Percentiles rank a stretch among this genome's conserved stretches.
Evolutionary conservation across 306 rosid genomes (phyloP).

Genomic region (Oemleria cerasiformis): DNA sequence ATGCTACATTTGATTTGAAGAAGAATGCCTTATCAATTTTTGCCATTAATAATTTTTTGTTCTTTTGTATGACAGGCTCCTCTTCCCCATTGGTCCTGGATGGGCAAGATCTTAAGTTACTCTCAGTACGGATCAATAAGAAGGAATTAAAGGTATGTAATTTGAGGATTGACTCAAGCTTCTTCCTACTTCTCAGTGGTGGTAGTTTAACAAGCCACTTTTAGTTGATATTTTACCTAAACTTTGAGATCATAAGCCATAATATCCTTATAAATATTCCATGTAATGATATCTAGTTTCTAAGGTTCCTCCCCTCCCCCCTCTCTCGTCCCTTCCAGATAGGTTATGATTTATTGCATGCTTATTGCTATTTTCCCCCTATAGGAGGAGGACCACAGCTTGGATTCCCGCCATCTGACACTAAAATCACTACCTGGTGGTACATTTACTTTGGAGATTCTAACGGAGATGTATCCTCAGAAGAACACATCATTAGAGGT

Average conservation of each 20-base stretch:
- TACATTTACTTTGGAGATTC: slow-evolving; percentile 69
- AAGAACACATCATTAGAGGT: slow-evolving; percentile 95
- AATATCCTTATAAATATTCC: neutral
- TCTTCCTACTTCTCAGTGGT: neutral
- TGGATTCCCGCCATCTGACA: slow-evolving; percentile 74
- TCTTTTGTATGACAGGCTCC: slow-evolving; percentile 44
- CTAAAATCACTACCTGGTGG: slow-evolving; percentile 68
- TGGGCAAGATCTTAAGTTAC: slow-evolving; percentile 66
- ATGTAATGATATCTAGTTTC: neutral
- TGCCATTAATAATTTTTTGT: neutral
- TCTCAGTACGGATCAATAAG: slow-evolving; percentile 60
- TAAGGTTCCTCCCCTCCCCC: neutral
- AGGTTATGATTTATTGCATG: neutral
- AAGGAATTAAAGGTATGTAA: slow-evolving; percentile 65
- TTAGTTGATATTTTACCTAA: neutral
- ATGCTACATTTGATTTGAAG: neutral
- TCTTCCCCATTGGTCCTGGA: slow-evolving; percentile 67
- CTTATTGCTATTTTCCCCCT: slow-evolving; percentile 14
- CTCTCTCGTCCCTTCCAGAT: neutral
- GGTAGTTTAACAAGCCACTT: neutral
- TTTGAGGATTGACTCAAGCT: neutral
- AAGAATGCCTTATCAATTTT: neutral
- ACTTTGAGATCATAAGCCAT: neutral
- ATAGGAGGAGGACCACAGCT: slow-evolving; percentile 64
- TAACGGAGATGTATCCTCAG: slow-evolving; percentile 71